Evolutionary conservation across 371 early-diverging fungal genomes (phyloP).

Genomic region (Smittium culicis): DNA sequence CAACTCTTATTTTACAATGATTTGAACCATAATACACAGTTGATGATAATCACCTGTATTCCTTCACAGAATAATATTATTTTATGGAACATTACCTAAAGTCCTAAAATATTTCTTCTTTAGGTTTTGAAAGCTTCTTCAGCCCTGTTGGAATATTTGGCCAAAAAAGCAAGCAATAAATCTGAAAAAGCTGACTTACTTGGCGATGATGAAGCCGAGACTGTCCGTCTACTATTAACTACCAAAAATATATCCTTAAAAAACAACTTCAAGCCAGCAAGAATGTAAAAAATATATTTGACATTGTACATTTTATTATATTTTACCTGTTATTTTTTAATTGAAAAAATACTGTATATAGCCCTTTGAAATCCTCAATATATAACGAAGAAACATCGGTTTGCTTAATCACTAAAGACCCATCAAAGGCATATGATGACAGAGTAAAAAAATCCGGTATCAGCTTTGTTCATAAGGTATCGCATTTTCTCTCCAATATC

Average conservation of each 20-base stretch:
- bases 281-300: not conserved
- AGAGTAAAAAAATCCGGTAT: conserved; percentile 48
- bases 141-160: not conserved
- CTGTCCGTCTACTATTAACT: not conserved
- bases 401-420: conserved; percentile 74
- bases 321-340: no score
- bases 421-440: conserved; percentile 58
- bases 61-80: no score
- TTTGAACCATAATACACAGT: no score
- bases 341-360: no score
- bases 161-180: not conserved
- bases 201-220: not conserved
- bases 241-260: not conserved
- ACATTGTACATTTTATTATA: no score
- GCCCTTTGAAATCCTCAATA: conserved; percentile 41
- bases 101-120: no score
- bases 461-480: conserved; percentile 21
- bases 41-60: no score
- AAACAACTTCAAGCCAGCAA: not conserved
- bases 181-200: not conserved
- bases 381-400: conserved; percentile 39
- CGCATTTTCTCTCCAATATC: no score
- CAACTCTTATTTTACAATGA: no score
- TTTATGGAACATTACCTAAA: no score
- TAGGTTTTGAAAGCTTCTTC: not conserved